Evolutionary conservation across 371 early-diverging fungal species (phyloP), one percentile per base, ranked within the genome.

Genomic region (Syncephalastrum contaminatum): DNA sequence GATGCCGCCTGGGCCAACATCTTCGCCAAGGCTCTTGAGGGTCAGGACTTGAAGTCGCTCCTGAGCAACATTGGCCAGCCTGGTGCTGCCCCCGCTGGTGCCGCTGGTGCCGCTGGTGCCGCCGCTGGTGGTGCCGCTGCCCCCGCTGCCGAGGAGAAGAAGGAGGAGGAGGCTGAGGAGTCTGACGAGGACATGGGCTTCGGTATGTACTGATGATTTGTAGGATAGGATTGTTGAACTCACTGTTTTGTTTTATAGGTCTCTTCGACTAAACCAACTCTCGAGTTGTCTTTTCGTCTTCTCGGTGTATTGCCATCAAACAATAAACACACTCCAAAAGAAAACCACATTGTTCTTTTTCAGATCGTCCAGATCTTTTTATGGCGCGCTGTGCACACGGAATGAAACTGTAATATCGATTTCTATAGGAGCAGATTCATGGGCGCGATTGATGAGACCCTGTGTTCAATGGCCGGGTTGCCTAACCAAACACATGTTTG

Each of bases 21-120:
- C 67, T 97, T 96, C 84, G 95, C 98, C 80, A 97, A 97, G 92
- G 97, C 98, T 62, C 88, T 98, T 66, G 94, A 85, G 63, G 96
- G 96, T 70, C 91, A 92, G 85, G 88, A 96, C 82, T 76, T 98
- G 65, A 83, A 75, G 73, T 91, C 88, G 61, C 84, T 97, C 75
- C 83, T 97, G 70, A 83, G 87, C 78, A 94, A 91, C 87, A 89
- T 95, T 64, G 95, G 96, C 75, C 77, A 88, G 36, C 73, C 75
- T 66, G 64, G 64, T 54, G 61, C 69, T 52, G 58, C 46, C 55
- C 56, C 59, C 43, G 59, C 62, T 56, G 87, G 77, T 55, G 86
- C 78, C 54, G 88, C 67, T 71, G 85, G 68, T 60, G 88, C 68
- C 54, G 83, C 70, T 59, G 66, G 75, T 54, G 75, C 79, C 55